These are phyloP conservation scores for Niebla homalea DNA, from an alignment of 495 filamentous ascomycete genomes.

Conservation along the genomic window DNA sequence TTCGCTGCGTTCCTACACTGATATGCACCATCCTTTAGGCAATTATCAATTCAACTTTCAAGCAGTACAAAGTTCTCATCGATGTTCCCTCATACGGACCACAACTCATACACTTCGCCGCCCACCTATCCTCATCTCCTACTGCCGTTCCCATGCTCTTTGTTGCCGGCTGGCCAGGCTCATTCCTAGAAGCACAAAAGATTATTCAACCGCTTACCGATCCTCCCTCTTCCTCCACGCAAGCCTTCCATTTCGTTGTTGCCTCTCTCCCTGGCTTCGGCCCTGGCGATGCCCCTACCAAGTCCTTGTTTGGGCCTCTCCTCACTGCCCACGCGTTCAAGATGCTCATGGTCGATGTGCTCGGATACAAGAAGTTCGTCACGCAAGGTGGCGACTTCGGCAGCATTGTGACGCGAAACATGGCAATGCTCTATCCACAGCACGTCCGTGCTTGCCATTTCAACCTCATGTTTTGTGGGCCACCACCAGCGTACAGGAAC, in stretches of 20 bases:
- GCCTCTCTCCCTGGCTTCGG: slow-evolving; percentile 21
- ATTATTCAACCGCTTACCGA: slow-evolving; percentile 13
- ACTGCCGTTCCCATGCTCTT: slow-evolving; percentile 25
- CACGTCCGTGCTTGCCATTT: slow-evolving; percentile 25
- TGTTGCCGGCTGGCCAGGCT: slow-evolving; percentile 29
- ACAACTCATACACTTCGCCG: slow-evolving; percentile 11
- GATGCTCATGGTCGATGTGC: slow-evolving; percentile 20
- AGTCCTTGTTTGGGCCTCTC: slow-evolving; percentile 15
- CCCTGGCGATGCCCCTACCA: slow-evolving; percentile 15
- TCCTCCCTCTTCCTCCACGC: background rate
- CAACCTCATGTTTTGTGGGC: slow-evolving; percentile 15
- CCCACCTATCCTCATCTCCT: slow-evolving; percentile 11
- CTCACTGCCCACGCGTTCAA: slow-evolving; percentile 17
- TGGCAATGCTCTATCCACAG: slow-evolving; percentile 28
- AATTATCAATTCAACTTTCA: slow-evolving; percentile 11
- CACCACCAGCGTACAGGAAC: slow-evolving; percentile 10
- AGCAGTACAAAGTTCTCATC: slow-evolving; percentile 10
- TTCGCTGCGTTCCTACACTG: background rate
- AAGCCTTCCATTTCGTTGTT: slow-evolving; percentile 21
- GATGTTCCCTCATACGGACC: slow-evolving; percentile 12
- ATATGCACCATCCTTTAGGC: background rate
- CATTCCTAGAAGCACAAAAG: slow-evolving; percentile 24
- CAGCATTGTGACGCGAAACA: slow-evolving; percentile 16
- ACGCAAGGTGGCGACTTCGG: slow-evolving; percentile 29
- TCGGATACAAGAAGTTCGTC: slow-evolving; percentile 23